Evolutionary conservation across 2,329 filamentous ascomycete genomes (phyloP).

Genomic region (Exutisphaerella laricina): DNA sequence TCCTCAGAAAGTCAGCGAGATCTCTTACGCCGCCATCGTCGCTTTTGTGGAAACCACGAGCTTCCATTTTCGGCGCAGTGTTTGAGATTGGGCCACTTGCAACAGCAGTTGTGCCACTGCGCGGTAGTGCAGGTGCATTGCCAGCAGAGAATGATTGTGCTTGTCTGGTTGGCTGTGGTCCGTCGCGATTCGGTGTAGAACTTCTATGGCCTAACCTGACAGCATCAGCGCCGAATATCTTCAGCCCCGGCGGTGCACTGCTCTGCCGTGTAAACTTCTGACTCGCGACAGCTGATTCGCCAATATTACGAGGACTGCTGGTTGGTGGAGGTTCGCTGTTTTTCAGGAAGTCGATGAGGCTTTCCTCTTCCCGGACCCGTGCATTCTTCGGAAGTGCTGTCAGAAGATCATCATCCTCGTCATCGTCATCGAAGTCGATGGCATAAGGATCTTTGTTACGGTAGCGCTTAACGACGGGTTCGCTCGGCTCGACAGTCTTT

Average conservation of each 20-base stretch:
- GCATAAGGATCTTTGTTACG: constrained; percentile 85
- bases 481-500: constrained; percentile 1
- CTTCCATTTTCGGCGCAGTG: constrained; percentile 11
- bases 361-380: constrained; percentile 50
- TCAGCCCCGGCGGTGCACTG: constrained; percentile 7
- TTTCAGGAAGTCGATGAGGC: constrained; percentile 66
- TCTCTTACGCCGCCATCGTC: constrained; percentile 13
- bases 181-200: constrained; percentile 11
- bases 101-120: constrained; percentile 11
- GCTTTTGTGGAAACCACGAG: constrained; percentile 9
- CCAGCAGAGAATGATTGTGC: not conserved
- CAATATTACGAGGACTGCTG: constrained; percentile 3
- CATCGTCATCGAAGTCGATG: constrained; percentile 63
- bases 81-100: constrained; percentile 16
- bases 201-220: constrained; percentile 14
- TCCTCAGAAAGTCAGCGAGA: constrained; percentile 18
- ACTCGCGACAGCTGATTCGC: not conserved
- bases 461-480: constrained; percentile 57
- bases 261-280: constrained; percentile 6
- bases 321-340: constrained; percentile 58
- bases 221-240: constrained; percentile 17
- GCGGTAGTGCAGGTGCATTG: constrained; percentile 6
- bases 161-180: constrained; percentile 6
- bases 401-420: constrained; percentile 41
- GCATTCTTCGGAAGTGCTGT: constrained; percentile 41